Percentiles rank a stretch among this genome's conserved stretches.
Conservation (phyloP, 164 flowering plant species). For the Macadamia tetraphylla region DNA sequence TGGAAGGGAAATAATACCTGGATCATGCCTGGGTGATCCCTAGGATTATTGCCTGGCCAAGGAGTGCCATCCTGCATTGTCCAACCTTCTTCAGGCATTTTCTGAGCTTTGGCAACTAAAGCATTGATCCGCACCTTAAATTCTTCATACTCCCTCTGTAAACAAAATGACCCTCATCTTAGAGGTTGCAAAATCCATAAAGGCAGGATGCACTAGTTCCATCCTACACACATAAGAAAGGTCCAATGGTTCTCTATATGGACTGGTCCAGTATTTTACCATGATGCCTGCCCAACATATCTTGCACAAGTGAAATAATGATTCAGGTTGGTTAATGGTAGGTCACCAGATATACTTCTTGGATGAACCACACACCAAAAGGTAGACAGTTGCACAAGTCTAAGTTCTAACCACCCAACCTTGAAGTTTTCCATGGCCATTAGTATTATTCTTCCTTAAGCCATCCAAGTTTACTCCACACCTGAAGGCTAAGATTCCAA, state of each 20-base stretch:
- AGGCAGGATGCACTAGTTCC: background rate
- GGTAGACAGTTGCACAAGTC: background rate
- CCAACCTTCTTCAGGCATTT: slow-evolving; percentile 97
- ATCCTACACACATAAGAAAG: background rate
- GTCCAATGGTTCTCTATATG: too few relatives aligned
- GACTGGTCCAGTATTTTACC: background rate
- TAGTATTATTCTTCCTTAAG: background rate
- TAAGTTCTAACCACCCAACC: background rate
- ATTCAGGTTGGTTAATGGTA: background rate
- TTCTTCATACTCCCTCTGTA: slow-evolving; percentile 95
- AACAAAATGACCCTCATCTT: slow-evolving; percentile 1
- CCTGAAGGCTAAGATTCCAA: background rate
- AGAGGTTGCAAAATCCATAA: slow-evolving; percentile 1
- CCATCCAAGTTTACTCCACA: background rate
- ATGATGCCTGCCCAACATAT: background rate
- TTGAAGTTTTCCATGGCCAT: background rate
- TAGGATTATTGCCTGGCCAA: slow-evolving; percentile 94
- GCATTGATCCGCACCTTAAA: slow-evolving; percentile 91
- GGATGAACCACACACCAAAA: background rate
- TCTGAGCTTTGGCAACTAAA: slow-evolving; percentile 88
- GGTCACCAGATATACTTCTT: background rate
- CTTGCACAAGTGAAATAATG: background rate
- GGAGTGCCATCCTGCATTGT: slow-evolving; percentile 96
- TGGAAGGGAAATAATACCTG: slow-evolving; percentile 44
- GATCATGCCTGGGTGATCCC: slow-evolving; percentile 99